Percentiles rank a stretch among this genome's conserved stretches.
These are phyloP conservation scores for Cadophora malorum DNA, from an alignment of 2,329 filamentous ascomycete genomes.

Conservation along the genomic window DNA sequence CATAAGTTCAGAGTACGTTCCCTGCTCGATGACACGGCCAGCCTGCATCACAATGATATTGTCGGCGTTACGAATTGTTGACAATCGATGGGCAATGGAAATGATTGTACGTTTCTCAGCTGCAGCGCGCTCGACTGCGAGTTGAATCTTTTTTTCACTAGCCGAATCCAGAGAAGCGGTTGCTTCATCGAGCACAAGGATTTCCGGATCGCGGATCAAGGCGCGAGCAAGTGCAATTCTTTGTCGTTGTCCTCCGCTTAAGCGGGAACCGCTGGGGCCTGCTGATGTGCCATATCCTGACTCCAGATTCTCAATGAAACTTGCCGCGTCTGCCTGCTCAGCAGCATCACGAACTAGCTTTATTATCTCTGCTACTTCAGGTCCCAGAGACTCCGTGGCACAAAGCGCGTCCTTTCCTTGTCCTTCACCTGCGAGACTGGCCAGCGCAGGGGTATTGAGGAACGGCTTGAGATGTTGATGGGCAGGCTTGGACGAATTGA, in stretches of 20 bases:
- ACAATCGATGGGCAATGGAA: constrained; percentile 90
- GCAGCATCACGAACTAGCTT: constrained; percentile 50
- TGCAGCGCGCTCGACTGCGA: constrained; percentile 74
- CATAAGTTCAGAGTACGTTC: constrained; percentile 75
- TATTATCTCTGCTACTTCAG: constrained; percentile 44
- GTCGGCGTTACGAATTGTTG: constrained; percentile 88
- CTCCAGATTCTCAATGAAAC: constrained; percentile 16
- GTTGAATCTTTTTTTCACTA: constrained; percentile 89
- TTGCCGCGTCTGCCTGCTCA: constrained; percentile 55
- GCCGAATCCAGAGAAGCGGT: constrained; percentile 77
- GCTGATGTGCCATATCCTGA: constrained; percentile 34
- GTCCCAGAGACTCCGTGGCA: background rate
- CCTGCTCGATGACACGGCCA: constrained; percentile 76
- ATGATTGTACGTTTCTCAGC: constrained; percentile 85
- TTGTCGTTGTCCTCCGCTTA: constrained; percentile 81
- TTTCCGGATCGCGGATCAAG: constrained; percentile 58
- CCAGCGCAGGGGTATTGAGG: constrained; percentile 48
- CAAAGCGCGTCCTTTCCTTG: constrained; percentile 32
- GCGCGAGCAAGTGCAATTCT: constrained; percentile 74
- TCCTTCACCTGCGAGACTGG: constrained; percentile 56
- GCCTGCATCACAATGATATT: constrained; percentile 81
- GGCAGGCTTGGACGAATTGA: constrained; percentile 49
- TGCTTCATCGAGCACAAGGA: constrained; percentile 66
- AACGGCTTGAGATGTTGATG: constrained; percentile 48
- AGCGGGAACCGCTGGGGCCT: constrained; percentile 47